A percentile compares a stretch with the other conserved stretches of the same genome.
phyloP scores from a whole-genome alignment of 192 early-diverging fungal species.

The Phlyctochytrium bullatum region DNA sequence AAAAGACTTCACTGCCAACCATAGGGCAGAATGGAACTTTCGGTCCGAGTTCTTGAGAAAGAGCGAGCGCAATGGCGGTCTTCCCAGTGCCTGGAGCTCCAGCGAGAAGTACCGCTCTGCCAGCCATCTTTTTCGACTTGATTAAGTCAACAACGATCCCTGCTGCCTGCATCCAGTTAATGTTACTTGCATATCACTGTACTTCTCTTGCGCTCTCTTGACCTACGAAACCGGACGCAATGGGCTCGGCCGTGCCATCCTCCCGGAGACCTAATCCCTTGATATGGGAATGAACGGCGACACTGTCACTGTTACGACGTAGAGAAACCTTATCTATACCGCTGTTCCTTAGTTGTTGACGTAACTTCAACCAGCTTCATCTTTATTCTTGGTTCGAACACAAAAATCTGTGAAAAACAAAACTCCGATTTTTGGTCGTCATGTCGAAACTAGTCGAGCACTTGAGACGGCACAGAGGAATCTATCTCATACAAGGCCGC shows the following conservation, averaged over 20 bases:
- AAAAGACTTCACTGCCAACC: constrained; percentile 98
- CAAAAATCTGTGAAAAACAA: no score
- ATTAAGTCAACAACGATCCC: constrained; percentile 95
- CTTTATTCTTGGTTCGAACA: neutral
- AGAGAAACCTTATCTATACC: constrained; percentile 34
- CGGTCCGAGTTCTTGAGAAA: constrained; percentile 94
- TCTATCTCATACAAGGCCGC: no score
- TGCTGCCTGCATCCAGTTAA: constrained; percentile 62
- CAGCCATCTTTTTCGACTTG: constrained; percentile 95
- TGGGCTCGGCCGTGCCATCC: constrained; percentile 85
- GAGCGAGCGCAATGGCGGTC: constrained; percentile 94
- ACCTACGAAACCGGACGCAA: constrained; percentile 92
- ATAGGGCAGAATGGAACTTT: constrained; percentile 99
- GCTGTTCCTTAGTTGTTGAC: constrained; percentile 87
- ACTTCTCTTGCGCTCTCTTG: constrained; percentile 96
- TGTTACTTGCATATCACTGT: constrained; percentile 1
- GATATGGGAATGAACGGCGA: constrained; percentile 96
- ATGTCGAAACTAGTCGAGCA: no score
- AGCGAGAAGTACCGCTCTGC: constrained; percentile 88
- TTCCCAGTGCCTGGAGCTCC: constrained; percentile 97
- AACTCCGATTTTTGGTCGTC: no score
- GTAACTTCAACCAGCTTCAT: constrained; percentile 95
- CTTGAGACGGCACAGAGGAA: no score
- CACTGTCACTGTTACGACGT: constrained; percentile 20
- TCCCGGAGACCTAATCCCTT: constrained; percentile 87